Percentiles rank a stretch among this genome's conserved stretches.
These are phyloP conservation scores for Lentinula lateritia DNA, from an alignment of 768 basidiomycete genomes.

Conservation along the genomic window DNA sequence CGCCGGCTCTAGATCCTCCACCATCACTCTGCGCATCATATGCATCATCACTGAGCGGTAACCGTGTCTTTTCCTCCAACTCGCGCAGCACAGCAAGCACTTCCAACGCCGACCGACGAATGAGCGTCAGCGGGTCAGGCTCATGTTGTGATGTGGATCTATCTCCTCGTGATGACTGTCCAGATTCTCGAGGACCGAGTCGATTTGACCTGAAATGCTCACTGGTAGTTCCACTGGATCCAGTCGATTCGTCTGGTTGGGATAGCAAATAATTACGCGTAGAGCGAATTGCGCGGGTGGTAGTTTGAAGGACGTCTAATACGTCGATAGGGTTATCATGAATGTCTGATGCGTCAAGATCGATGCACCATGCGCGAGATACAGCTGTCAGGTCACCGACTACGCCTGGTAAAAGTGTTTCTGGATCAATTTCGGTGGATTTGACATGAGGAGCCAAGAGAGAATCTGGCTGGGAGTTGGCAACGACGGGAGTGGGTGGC, in stretches of 20 bases:
- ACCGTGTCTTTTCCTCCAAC: slow-evolving; percentile 72
- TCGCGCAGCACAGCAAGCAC: slow-evolving; percentile 75
- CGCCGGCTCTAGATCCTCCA: slow-evolving; percentile 29
- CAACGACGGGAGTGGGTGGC: slow-evolving; percentile 63
- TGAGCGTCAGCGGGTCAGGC: slow-evolving; percentile 56
- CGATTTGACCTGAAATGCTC: slow-evolving; percentile 54
- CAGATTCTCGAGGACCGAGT: slow-evolving; percentile 20
- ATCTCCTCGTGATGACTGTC: slow-evolving; percentile 14
- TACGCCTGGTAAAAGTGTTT: slow-evolving; percentile 70
- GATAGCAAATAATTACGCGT: slow-evolving; percentile 81
- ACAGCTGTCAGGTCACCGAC: slow-evolving; percentile 68
- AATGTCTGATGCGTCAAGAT: slow-evolving; percentile 10
- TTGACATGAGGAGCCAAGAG: slow-evolving; percentile 53
- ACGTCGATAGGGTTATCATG: slow-evolving; percentile 43
- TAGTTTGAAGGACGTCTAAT: slow-evolving; percentile 66
- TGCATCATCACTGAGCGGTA: slow-evolving; percentile 76
- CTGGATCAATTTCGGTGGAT: slow-evolving; percentile 69
- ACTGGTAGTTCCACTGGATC: slow-evolving; percentile 37
- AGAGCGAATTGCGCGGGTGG: slow-evolving; percentile 75
- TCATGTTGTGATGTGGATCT: slow-evolving; percentile 7
- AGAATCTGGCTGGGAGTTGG: slow-evolving; percentile 28
- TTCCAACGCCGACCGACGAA: slow-evolving; percentile 77
- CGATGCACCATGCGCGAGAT: slow-evolving; percentile 57
- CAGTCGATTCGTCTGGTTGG: slow-evolving; percentile 69
- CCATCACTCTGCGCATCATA: slow-evolving; percentile 78